Base-by-base conservation (phyloP, 345 rosid genomes). In the Sonneratia caseolaris region DNA sequence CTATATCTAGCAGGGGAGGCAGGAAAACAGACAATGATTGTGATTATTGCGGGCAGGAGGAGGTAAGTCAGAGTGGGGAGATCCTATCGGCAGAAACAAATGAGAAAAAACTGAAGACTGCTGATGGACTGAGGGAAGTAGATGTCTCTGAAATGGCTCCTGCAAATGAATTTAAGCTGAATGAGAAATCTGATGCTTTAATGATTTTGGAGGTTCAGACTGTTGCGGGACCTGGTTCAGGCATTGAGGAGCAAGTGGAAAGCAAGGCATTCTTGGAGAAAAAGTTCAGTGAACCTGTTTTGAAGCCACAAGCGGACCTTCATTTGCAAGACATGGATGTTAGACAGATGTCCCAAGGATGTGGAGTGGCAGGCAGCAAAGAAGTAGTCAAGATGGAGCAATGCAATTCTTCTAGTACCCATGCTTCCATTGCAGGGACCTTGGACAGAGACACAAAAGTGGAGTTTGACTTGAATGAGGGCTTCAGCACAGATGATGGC, bases 401-500 rank as follows among this genome's bases (percentile, higher is more conserved):
- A 68, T 65, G 78, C 51, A 77, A 78, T 14, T 81, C 85, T 67
- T 71, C 74, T 24, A 14, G 45, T 10, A 14, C 68, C 19, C 85
- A 73, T 75, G 73, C 74, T 40, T 49, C 68, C 68, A 69, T 73
- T 64, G 68, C 67, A 4, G 88, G 71, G 57, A 80, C 76, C 3
- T 70, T 82, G 43, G 86, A 80, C 55, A 73, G 69, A 75, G 94
- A 86, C 68, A 84, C 78, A 64, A 91, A 88, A 84, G 80, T 91
- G n/a, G 87, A 78, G 72, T 93, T 93, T 83, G 98, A 93, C 72
- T 74, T 93, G 73, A 93, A 93, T 78, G 94, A 93, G 85, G 96
- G 92, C 66, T 82, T 89, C 51, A 70, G 70, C 59, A 78, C 80
- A 0, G 97, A 91, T 48, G 97, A 91, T 70, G 82, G 84, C 45